Conservation (phyloP, 768 basidiomycete species). For the Boletus patriciae region DNA sequence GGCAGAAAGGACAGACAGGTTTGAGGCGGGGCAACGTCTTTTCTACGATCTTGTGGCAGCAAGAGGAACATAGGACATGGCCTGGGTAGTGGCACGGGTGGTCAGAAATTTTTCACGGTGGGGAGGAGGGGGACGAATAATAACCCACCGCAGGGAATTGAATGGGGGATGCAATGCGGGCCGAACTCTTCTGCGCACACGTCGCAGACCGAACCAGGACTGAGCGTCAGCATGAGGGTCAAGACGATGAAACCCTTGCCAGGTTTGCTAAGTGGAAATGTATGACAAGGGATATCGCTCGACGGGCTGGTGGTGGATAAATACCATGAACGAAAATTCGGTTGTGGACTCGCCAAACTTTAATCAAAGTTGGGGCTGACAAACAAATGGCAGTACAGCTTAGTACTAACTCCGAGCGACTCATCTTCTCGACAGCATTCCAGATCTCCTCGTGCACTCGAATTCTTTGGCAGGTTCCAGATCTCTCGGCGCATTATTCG, state of each 20-base stretch:
- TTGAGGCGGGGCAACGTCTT: constrained; percentile 68
- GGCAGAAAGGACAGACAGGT: constrained; percentile 85
- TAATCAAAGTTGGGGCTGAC: constrained; percentile 27
- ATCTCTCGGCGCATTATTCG: background rate
- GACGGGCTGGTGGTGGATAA: constrained; percentile 47
- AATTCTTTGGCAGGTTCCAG: constrained; percentile 12
- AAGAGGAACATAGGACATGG: constrained; percentile 75
- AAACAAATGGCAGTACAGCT: constrained; percentile 32
- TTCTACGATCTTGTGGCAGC: constrained; percentile 79
- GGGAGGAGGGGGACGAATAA: constrained; percentile 21
- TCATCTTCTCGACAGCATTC: constrained; percentile 1
- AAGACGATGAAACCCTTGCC: constrained; percentile 41
- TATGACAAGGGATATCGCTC: constrained; percentile 46
- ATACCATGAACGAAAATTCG: constrained; percentile 44
- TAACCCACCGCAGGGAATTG: constrained; percentile 71
- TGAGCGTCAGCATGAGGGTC: constrained; percentile 73
- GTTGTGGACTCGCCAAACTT: constrained; percentile 29
- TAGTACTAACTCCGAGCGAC: constrained; percentile 14
- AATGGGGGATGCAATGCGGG: constrained; percentile 70
- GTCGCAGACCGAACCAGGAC: constrained; percentile 82
- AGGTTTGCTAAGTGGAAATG: constrained; percentile 40
- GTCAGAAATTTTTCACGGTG: constrained; percentile 27
- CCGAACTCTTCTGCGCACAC: constrained; percentile 88
- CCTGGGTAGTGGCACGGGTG: constrained; percentile 42
- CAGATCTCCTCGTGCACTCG: constrained; percentile 1